Conservation (phyloP, 169 alveolate genomes). For the Ophryocystis elektroscirrha region DNA sequence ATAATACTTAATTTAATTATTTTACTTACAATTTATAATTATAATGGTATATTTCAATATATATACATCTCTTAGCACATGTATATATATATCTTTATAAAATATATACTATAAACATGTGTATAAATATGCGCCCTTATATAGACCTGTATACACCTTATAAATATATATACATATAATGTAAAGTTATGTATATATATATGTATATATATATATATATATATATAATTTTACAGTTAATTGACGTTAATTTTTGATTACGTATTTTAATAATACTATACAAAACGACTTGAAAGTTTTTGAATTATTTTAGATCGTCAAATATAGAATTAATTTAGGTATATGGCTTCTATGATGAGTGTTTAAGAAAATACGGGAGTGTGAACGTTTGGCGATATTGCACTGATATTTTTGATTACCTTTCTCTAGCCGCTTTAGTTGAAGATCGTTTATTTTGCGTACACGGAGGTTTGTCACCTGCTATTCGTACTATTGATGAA, state of each 20-base stretch:
- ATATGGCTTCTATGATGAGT: constrained; percentile 90
- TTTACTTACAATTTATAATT: too few species aligned
- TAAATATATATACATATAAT: too few species aligned
- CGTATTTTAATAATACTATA: background rate
- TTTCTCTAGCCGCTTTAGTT: constrained; percentile 79
- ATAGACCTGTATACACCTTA: too few species aligned
- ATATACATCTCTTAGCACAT: too few species aligned
- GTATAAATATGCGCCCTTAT: too few species aligned
- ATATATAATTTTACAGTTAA: too few species aligned
- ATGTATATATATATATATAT: too few species aligned
- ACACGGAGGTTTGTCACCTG: constrained; percentile 93
- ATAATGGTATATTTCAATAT: too few species aligned
- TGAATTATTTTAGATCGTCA: background rate
- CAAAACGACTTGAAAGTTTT: background rate
- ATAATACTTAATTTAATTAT: too few species aligned
- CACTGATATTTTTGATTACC: constrained; percentile 80
- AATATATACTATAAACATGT: background rate
- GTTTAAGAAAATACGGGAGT: constrained; percentile 80
- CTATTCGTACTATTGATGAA: constrained; percentile 67
- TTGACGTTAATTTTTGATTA: too few species aligned
- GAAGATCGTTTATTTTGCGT: constrained; percentile 75
- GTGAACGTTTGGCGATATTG: constrained; percentile 77
- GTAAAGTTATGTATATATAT: too few species aligned
- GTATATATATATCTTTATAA: background rate
- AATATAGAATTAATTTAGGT: constrained; percentile 27